phyloP scores from a whole-genome alignment of 2,329 filamentous ascomycete genomes.

The Trichoderma arundinaceum region DNA sequence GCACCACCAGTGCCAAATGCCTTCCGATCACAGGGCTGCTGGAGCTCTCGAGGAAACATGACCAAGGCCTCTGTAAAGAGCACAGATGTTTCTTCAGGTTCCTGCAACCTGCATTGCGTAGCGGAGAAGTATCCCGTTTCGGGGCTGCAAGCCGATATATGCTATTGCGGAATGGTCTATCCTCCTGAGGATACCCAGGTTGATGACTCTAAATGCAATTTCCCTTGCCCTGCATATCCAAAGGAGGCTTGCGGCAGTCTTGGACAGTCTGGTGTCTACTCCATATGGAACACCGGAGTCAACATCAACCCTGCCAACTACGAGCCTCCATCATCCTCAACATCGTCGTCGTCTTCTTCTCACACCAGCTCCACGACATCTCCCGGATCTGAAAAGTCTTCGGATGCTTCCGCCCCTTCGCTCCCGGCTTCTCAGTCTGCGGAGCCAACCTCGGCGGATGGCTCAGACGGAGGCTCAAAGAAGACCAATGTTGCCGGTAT shows the following conservation, averaged over 20 bases:
- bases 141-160: slow-evolving; percentile 66
- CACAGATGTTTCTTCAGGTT: slow-evolving; percentile 45
- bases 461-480: slow-evolving; percentile 38
- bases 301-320: slow-evolving; percentile 45
- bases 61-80: slow-evolving; percentile 36
- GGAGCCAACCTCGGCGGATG: slow-evolving; percentile 33
- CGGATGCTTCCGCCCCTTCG: slow-evolving; percentile 23
- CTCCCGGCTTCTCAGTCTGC: slow-evolving; percentile 38
- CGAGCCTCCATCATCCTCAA: slow-evolving; percentile 33
- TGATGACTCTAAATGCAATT: slow-evolving; percentile 65
- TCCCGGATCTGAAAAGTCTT: slow-evolving; percentile 1
- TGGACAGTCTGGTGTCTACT: slow-evolving; percentile 42
- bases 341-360: slow-evolving; percentile 36
- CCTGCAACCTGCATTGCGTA: slow-evolving; percentile 50
- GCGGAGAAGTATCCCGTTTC: slow-evolving; percentile 55
- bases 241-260: slow-evolving; percentile 63
- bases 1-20: slow-evolving; percentile 46
- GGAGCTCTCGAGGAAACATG: slow-evolving; percentile 50
- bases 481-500: slow-evolving; percentile 80
- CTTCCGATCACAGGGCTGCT: slow-evolving; percentile 59
- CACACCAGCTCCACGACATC: slow-evolving; percentile 11
- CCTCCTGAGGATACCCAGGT: slow-evolving; percentile 63
- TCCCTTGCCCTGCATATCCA: slow-evolving; percentile 67
- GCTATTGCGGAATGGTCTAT: slow-evolving; percentile 74
- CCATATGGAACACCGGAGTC: slow-evolving; percentile 59